A percentile compares a stretch with the other conserved stretches of the same genome.
These are phyloP conservation scores for Stevia rebaudiana DNA, from an alignment of 140 eudicot species.

Conservation along the genomic window DNA sequence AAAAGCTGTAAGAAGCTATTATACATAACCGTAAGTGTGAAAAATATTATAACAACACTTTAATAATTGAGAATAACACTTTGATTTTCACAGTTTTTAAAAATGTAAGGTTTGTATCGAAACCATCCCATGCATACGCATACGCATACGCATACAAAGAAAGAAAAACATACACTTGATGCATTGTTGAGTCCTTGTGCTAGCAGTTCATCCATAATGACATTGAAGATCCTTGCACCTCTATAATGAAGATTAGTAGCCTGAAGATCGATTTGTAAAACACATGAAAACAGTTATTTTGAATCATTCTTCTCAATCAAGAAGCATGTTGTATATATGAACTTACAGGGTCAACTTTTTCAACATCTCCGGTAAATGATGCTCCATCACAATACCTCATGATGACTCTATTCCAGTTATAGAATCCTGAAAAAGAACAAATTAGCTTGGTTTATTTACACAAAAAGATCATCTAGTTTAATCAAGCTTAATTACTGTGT, in stretches of 20 bases:
- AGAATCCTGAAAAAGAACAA: conserved; percentile 26
- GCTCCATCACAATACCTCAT: conserved; percentile 60
- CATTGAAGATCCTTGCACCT: conserved; percentile 56
- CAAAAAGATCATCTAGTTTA: not conserved
- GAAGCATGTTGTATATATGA: too few relatives aligned
- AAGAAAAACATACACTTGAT: conserved; percentile 34
- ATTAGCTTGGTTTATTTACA: not conserved
- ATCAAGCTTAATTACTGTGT: not conserved
- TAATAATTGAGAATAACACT: too few relatives aligned
- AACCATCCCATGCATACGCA: too few relatives aligned
- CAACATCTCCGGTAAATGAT: conserved; percentile 52
- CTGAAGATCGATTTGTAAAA: too few relatives aligned
- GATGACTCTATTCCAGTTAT: conserved; percentile 55
- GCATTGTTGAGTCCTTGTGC: conserved; percentile 47
- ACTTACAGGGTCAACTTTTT: conserved; percentile 58
- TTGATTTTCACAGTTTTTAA: too few relatives aligned
- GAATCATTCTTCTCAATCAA: too few relatives aligned
- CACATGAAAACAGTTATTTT: too few relatives aligned
- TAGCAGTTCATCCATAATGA: conserved; percentile 41
- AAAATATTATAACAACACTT: too few relatives aligned
- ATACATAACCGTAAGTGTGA: too few relatives aligned
- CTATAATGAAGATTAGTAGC: conserved; percentile 51
- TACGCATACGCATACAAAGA: not conserved
- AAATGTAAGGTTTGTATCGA: too few relatives aligned
- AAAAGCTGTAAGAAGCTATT: too few relatives aligned